Conservation (phyloP, 345 rosid genomes). For the Erysimum cheiranthoides region DNA sequence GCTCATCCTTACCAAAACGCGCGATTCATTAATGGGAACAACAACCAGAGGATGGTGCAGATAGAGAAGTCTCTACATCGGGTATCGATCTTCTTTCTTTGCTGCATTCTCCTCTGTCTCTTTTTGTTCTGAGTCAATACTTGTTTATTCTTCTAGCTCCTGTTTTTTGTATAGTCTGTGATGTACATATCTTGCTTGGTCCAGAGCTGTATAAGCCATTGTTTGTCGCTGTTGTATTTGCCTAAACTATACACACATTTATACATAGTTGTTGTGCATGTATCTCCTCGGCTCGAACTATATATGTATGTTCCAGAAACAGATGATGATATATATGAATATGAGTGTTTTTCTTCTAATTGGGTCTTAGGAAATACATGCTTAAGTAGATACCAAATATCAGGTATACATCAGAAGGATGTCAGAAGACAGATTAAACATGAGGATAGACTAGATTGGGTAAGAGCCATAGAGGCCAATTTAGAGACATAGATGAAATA, state of each 20-base stretch:
- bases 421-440: background rate
- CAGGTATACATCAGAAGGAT: background rate
- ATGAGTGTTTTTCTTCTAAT: background rate
- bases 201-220: constrained; percentile 17
- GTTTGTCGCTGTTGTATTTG: constrained; percentile 20
- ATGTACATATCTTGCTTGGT: constrained; percentile 28
- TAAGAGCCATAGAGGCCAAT: background rate
- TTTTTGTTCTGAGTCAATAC: constrained; percentile 58
- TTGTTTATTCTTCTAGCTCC: constrained; percentile 7
- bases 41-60: constrained; percentile 61
- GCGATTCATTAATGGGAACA: constrained; percentile 45
- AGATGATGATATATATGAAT: background rate
- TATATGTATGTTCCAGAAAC: constrained; percentile 11
- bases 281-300: background rate
- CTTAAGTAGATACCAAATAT: background rate
- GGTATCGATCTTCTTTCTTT: constrained; percentile 70
- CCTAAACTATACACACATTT: constrained; percentile 2
- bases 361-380: background rate
- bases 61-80: constrained; percentile 69
- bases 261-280: constrained; percentile 5
- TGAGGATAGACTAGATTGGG: background rate
- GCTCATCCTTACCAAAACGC: constrained; percentile 51
- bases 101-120: constrained; percentile 77
- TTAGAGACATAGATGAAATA: constrained; percentile 2
- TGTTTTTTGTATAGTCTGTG: constrained; percentile 19